These are phyloP conservation scores for Kalmanozyma brasiliensis DNA, from an alignment of 1,284 basidiomycete species.

Conservation along the genomic window DNA sequence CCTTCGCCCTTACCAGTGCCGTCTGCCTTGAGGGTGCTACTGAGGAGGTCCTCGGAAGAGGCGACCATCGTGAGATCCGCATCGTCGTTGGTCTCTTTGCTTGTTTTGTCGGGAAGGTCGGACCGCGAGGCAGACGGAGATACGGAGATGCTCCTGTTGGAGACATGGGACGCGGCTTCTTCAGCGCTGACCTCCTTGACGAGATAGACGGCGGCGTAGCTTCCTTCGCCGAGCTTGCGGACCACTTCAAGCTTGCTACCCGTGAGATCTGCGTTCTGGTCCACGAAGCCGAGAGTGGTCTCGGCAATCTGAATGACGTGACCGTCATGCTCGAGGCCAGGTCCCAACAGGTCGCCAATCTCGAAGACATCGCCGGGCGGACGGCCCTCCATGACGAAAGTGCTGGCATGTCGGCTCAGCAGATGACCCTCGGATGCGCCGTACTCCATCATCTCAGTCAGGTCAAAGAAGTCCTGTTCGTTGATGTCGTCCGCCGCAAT, in stretches of 20 bases:
- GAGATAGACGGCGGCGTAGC: constrained; percentile 66
- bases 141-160: constrained; percentile 21
- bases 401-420: constrained; percentile 31
- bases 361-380: constrained; percentile 58
- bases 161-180: constrained; percentile 13
- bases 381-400: constrained; percentile 22
- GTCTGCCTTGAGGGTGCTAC: constrained; percentile 42
- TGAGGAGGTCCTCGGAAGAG: constrained; percentile 43
- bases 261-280: constrained; percentile 51
- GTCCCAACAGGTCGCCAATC: constrained; percentile 61
- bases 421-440: constrained; percentile 37
- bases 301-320: constrained; percentile 59
- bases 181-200: constrained; percentile 60
- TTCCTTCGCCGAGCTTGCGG: constrained; percentile 63
- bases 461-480: constrained; percentile 56
- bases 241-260: constrained; percentile 61
- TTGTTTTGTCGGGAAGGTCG: neutral
- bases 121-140: constrained; percentile 16
- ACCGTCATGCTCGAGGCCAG: constrained; percentile 63
- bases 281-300: constrained; percentile 59
- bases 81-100: constrained; percentile 21
- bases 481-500: constrained; percentile 33
- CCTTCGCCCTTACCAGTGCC: constrained; percentile 25
- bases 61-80: constrained; percentile 40
- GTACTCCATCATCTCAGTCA: constrained; percentile 59